These are phyloP conservation scores for Spathaspora sp. DNA, from an alignment of 805 yeast genomes.

Conservation along the genomic window DNA sequence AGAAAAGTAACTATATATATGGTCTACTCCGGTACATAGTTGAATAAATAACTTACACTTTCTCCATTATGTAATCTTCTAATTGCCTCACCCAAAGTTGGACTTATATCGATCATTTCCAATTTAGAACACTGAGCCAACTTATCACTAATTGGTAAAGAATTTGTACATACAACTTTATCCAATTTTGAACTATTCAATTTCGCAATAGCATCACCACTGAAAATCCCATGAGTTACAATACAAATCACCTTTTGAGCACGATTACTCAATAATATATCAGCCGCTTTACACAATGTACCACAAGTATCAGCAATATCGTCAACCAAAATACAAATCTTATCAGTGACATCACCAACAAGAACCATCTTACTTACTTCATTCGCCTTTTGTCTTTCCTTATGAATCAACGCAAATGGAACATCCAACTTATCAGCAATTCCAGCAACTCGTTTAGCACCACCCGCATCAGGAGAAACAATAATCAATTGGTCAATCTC, in stretches of 20 bases:
- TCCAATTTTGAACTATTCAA: constrained; percentile 66
- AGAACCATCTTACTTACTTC: constrained; percentile 82
- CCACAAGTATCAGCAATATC: constrained; percentile 94
- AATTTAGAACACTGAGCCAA: constrained; percentile 55
- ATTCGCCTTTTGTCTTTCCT: constrained; percentile 79
- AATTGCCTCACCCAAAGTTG: constrained; percentile 76
- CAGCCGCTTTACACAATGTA: constrained; percentile 79
- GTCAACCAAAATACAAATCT: constrained; percentile 74
- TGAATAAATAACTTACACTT: constrained; percentile 75
- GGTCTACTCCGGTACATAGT: constrained; percentile 49
- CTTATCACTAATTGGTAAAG: constrained; percentile 73
- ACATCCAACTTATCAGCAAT: constrained; percentile 76
- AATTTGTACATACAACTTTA: constrained; percentile 73
- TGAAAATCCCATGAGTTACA: constrained; percentile 77
- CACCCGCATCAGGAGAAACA: constrained; percentile 87
- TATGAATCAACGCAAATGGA: constrained; percentile 80
- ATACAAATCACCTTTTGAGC: constrained; percentile 77
- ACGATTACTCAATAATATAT: constrained; percentile 60
- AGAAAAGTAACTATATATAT: constrained; percentile 14
- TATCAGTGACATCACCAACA: constrained; percentile 78
- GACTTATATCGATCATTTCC: constrained; percentile 66
- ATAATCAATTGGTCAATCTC: constrained; percentile 58
- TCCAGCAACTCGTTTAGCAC: constrained; percentile 86
- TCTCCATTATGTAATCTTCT: constrained; percentile 87
- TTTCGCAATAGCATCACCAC: constrained; percentile 70